Conservation (phyloP, 345 rosid genomes). For the Hibiscus syriacus region DNA sequence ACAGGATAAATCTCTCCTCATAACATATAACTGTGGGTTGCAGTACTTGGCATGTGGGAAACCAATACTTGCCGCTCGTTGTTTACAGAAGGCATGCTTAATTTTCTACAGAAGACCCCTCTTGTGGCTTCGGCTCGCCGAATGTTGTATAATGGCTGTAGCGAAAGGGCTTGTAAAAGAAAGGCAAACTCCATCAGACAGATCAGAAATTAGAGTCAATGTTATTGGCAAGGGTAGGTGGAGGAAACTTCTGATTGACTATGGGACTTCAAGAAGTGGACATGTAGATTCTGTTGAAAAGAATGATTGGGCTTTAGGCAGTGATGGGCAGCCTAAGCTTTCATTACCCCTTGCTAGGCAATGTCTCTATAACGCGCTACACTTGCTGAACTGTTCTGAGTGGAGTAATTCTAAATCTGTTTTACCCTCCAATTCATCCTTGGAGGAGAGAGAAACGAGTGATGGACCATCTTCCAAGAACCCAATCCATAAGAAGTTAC, state of each 20-base stretch:
- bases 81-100: slow-evolving; percentile 68
- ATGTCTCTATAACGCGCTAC: slow-evolving; percentile 70
- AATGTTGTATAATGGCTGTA: slow-evolving; percentile 83
- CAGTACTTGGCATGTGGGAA: slow-evolving; percentile 79
- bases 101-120: slow-evolving; percentile 64
- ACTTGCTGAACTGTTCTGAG: slow-evolving; percentile 48
- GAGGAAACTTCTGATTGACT: slow-evolving; percentile 69
- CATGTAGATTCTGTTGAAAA: slow-evolving; percentile 25
- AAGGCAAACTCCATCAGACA: slow-evolving; percentile 25
- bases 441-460: slow-evolving; percentile 36
- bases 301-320: slow-evolving; percentile 27
- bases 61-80: slow-evolving; percentile 77
- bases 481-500: slow-evolving; percentile 33
- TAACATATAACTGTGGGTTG: slow-evolving; percentile 78
- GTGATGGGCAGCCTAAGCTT: slow-evolving; percentile 52
- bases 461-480: slow-evolving; percentile 32
- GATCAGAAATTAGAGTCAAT: slow-evolving; percentile 49
- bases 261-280: slow-evolving; percentile 35
- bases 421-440: slow-evolving; percentile 31
- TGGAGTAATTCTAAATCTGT: slow-evolving; percentile 30
- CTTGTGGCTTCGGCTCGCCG: slow-evolving; percentile 95
- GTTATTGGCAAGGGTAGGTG: slow-evolving; percentile 90
- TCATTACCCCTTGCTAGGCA: slow-evolving; percentile 73
- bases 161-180: slow-evolving; percentile 57
- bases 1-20: slow-evolving; percentile 10